Evolutionary conservation across 805 yeast genomes (phyloP).

Genomic region (Wickerhamiella occidentalis): DNA sequence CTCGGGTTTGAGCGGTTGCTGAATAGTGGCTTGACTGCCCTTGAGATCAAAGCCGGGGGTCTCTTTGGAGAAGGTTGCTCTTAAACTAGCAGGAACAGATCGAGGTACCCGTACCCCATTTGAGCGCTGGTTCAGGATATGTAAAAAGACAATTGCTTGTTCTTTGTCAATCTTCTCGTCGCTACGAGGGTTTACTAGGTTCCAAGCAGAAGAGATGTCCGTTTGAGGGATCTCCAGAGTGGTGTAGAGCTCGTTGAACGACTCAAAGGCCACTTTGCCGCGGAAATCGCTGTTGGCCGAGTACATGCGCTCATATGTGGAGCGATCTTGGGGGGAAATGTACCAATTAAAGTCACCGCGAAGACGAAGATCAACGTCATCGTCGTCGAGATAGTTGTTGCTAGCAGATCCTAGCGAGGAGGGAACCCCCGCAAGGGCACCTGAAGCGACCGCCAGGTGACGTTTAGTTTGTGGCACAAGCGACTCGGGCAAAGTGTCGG

Average conservation of each 20-base stretch:
- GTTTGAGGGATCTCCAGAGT: conserved; percentile 66
- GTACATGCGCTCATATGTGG: conserved; percentile 68
- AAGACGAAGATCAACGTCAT: conserved; percentile 53
- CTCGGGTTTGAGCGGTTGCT: conserved; percentile 13
- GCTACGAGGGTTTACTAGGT: conserved; percentile 81
- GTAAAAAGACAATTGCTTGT: conserved; percentile 79
- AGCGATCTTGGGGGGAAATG: conserved; percentile 76
- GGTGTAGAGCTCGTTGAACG: conserved; percentile 55
- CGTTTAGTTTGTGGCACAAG: conserved; percentile 81
- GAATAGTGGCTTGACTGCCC: conserved; percentile 40
- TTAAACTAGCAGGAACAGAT: conserved; percentile 83
- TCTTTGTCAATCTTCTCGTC: conserved; percentile 84
- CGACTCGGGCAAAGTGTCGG: conserved; percentile 76
- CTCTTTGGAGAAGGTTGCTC: conserved; percentile 85
- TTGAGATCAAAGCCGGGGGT: conserved; percentile 46
- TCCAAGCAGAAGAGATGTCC: conserved; percentile 88
- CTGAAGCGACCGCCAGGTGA: conserved; percentile 73
- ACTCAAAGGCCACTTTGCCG: conserved; percentile 68
- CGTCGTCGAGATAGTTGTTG: conserved; percentile 26
- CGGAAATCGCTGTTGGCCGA: conserved; percentile 59
- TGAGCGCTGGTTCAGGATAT: conserved; percentile 81
- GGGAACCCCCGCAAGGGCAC: conserved; percentile 32
- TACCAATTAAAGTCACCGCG: conserved; percentile 87
- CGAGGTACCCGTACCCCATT: conserved; percentile 77
- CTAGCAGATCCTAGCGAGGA: not conserved